Evolutionary conservation across 805 yeast genomes (phyloP).

Genomic region (Teunomyces aglyptinius): DNA sequence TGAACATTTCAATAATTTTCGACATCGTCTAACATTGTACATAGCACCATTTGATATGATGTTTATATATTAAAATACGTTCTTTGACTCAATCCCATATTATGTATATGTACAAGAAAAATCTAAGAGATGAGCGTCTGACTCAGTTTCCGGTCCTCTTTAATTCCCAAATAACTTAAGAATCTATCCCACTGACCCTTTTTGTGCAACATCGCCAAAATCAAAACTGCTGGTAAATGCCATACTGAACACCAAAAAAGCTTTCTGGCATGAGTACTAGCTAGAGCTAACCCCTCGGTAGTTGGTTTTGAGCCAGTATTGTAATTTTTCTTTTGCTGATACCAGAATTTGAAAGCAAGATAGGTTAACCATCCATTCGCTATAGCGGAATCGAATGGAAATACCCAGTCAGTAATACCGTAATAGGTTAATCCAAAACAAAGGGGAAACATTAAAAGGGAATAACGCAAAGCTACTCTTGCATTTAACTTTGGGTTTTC

Average conservation of each 20-base stretch:
- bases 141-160: background rate
- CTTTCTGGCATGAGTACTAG: constrained; percentile 73
- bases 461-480: constrained; percentile 86
- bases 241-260: constrained; percentile 93
- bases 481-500: constrained; percentile 91
- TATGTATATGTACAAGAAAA: background rate
- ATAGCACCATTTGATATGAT: background rate
- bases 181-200: constrained; percentile 86
- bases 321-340: constrained; percentile 68
- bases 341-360: constrained; percentile 81
- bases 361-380: constrained; percentile 85
- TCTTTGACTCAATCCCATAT: background rate
- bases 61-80: background rate
- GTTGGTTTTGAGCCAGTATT: constrained; percentile 42
- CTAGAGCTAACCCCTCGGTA: constrained; percentile 55
- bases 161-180: constrained; percentile 25
- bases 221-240: constrained; percentile 87
- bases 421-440: constrained; percentile 79
- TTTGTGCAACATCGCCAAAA: constrained; percentile 92
- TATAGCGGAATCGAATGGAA: constrained; percentile 75
- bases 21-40: too few relatives aligned
- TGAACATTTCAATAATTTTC: too few relatives aligned
- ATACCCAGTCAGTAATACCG: constrained; percentile 79
- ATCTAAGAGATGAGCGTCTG: background rate
- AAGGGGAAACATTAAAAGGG: constrained; percentile 89